Evolutionary conservation across 202 grass and related monocot species (phyloP).

Genomic region (Zoysia matrella): DNA sequence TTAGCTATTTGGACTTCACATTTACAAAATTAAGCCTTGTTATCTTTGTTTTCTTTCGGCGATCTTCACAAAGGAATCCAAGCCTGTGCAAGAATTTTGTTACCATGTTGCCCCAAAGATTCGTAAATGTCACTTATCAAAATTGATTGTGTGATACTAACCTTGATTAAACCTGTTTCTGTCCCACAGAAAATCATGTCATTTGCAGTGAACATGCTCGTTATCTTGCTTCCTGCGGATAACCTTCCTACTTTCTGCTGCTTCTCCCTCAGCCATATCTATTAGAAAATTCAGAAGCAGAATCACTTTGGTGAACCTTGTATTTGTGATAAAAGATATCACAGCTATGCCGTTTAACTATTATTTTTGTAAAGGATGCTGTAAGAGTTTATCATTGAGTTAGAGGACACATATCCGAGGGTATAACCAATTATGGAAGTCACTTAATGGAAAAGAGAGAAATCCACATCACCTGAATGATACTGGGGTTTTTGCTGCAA

Average conservation of each 20-base stretch:
- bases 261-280: constrained; percentile 97
- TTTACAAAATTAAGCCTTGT: constrained; percentile 58
- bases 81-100: constrained; percentile 50
- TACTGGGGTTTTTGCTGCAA: constrained; percentile 68
- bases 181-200: constrained; percentile 87
- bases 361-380: neutral
- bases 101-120: neutral
- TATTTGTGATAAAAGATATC: neutral
- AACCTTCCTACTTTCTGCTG: constrained; percentile 89
- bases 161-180: constrained; percentile 87
- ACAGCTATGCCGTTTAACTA: neutral
- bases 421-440: neutral
- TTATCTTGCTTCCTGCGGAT: constrained; percentile 82
- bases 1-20: constrained; percentile 33
- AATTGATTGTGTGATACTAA: constrained; percentile 42
- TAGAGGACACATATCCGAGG: neutral
- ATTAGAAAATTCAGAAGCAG: constrained; percentile 27
- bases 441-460: neutral
- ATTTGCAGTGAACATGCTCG: constrained; percentile 78
- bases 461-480: constrained; percentile 69
- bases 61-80: constrained; percentile 74
- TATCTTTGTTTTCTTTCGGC: constrained; percentile 4
- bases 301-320: constrained; percentile 5
- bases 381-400: neutral
- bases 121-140: neutral